phyloP scores from a whole-genome alignment of 2,329 filamentous ascomycete genomes.

The Trichoderma sp. region DNA sequence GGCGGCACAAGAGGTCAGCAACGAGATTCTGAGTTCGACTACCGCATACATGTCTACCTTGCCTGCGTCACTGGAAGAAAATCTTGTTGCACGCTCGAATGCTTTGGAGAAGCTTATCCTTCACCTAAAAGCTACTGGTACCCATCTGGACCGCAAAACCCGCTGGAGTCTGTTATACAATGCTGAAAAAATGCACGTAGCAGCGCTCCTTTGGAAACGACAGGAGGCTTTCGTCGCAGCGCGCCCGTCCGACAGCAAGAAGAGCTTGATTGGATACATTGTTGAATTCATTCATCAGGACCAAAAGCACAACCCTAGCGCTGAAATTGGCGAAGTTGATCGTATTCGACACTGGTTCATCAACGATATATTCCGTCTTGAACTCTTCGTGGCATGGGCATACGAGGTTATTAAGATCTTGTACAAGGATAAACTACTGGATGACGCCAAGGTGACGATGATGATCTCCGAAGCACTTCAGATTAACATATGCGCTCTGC shows the following conservation, averaged over 20 bases:
- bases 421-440: conserved; percentile 61
- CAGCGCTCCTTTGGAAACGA: conserved; percentile 74
- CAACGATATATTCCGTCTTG: conserved; percentile 70
- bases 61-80: conserved; percentile 76
- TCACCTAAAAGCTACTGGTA: conserved; percentile 67
- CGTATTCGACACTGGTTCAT: conserved; percentile 85
- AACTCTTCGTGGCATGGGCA: conserved; percentile 77
- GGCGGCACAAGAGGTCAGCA: conserved; percentile 77
- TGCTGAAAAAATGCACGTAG: conserved; percentile 86
- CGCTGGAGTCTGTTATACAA: conserved; percentile 84
- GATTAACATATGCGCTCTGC: conserved; percentile 59
- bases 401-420: conserved; percentile 74
- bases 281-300: conserved; percentile 75
- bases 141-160: conserved; percentile 64
- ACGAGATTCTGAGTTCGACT: conserved; percentile 77
- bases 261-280: conserved; percentile 72
- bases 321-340: conserved; percentile 71
- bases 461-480: conserved; percentile 68
- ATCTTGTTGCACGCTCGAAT: conserved; percentile 70
- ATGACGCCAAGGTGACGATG: conserved; percentile 55
- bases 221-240: conserved; percentile 70
- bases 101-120: conserved; percentile 75
- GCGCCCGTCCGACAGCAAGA: conserved; percentile 61
- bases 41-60: conserved; percentile 72
- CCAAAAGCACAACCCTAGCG: conserved; percentile 68